Percentiles rank a stretch among this genome's conserved stretches.
Conservation (phyloP, 2,329 filamentous ascomycete species). For the Claviceps humidiphila region DNA sequence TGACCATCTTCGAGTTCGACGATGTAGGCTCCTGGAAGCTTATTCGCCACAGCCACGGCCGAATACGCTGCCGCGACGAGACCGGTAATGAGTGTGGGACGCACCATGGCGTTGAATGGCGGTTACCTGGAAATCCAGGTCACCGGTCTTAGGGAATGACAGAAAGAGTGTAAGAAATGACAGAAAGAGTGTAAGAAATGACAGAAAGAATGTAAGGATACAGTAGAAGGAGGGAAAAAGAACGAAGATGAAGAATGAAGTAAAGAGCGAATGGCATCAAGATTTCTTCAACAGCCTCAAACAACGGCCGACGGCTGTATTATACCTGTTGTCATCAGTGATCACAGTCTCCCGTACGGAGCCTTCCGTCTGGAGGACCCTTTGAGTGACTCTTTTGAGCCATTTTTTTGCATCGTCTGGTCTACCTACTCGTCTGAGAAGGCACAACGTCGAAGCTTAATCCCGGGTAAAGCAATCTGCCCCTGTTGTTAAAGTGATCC, state of each 20-base stretch:
- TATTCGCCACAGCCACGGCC: conserved; percentile 16
- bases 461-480: background rate
- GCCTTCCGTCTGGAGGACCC: background rate
- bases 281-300: too few relatives aligned
- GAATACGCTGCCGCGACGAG: conserved; percentile 13
- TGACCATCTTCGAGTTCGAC: conserved; percentile 38
- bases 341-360: background rate
- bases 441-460: background rate
- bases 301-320: background rate
- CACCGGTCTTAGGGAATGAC: background rate
- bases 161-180: background rate
- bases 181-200: background rate
- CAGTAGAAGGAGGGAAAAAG: background rate
- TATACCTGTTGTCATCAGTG: background rate
- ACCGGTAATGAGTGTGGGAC: conserved; percentile 6
- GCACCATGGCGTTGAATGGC: conserved; percentile 4
- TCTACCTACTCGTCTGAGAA: background rate
- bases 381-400: background rate
- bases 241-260: background rate
- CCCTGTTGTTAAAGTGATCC: background rate
- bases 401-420: background rate
- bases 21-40: conserved; percentile 36
- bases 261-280: background rate
- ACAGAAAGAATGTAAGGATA: background rate
- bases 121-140: background rate